These are phyloP conservation scores for Psilocybe azurescens DNA, from an alignment of 768 basidiomycete species.

Conservation along the genomic window DNA sequence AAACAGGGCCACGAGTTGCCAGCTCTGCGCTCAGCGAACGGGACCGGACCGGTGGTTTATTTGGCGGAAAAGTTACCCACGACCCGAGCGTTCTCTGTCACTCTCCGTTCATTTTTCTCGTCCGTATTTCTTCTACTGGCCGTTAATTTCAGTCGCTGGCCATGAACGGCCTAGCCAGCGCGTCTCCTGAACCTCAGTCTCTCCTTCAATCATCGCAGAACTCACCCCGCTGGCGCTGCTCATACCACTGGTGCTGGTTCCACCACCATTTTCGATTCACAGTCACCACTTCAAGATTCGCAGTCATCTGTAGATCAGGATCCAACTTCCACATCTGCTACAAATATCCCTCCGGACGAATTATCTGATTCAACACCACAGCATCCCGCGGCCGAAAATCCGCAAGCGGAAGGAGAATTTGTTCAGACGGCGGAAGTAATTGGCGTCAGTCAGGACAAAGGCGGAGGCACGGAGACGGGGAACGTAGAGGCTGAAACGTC, in stretches of 20 bases:
- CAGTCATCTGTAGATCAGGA: slow-evolving; percentile 23
- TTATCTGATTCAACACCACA: slow-evolving; percentile 14
- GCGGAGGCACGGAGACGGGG: slow-evolving; percentile 18
- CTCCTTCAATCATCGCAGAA: slow-evolving; percentile 34
- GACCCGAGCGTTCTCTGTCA: slow-evolving; percentile 29
- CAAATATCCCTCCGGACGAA: slow-evolving; percentile 18
- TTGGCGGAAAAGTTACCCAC: slow-evolving; percentile 44
- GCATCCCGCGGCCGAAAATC: slow-evolving; percentile 1
- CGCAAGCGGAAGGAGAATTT: slow-evolving; percentile 18
- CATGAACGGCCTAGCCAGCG: slow-evolving; percentile 51
- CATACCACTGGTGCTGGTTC: slow-evolving; percentile 35
- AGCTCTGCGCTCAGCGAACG: neutral
- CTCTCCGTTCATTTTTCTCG: slow-evolving; percentile 35
- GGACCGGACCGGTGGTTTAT: slow-evolving; percentile 27
- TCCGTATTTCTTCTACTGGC: slow-evolving; percentile 32
- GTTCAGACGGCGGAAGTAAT: slow-evolving; percentile 19
- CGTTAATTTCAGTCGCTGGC: slow-evolving; percentile 34
- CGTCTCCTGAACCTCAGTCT: slow-evolving; percentile 31
- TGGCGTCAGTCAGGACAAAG: slow-evolving; percentile 21
- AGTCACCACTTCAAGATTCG: slow-evolving; percentile 25
- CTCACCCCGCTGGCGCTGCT: slow-evolving; percentile 29
- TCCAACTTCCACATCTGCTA: slow-evolving; percentile 12
- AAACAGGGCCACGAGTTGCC: no score
- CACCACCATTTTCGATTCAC: slow-evolving; percentile 24
- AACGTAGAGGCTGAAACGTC: slow-evolving; percentile 29